Conservation (phyloP, 2,329 filamentous ascomycete species). For the Fusarium agapanthi region DNA sequence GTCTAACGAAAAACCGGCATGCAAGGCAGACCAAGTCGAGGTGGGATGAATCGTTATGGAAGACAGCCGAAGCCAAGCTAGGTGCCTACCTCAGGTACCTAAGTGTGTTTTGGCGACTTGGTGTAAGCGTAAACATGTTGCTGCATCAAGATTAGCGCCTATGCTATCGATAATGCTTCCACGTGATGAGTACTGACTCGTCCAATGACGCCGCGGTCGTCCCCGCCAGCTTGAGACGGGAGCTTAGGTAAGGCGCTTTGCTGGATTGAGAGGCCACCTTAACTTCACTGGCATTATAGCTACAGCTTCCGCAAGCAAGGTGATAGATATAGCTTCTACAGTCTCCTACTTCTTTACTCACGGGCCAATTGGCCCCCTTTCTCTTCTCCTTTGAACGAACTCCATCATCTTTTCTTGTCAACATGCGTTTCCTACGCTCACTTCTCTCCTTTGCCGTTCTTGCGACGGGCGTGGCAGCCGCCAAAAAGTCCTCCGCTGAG, state of each 20-base stretch:
- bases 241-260: constrained; percentile 37
- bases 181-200: constrained; percentile 16
- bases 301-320: constrained; percentile 18
- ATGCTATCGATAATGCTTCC: background rate
- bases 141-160: constrained; percentile 38
- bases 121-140: constrained; percentile 44
- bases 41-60: constrained; percentile 24
- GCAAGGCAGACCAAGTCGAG: constrained; percentile 13
- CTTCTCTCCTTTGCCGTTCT: constrained; percentile 72
- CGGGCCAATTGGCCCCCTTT: constrained; percentile 40
- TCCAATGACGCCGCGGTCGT: constrained; percentile 4
- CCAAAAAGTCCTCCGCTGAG: constrained; percentile 70
- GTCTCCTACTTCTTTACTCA: constrained; percentile 1
- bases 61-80: background rate
- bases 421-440: constrained; percentile 74
- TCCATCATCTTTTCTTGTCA: constrained; percentile 43
- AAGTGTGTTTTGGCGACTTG: constrained; percentile 42
- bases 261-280: constrained; percentile 47
- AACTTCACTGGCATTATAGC: constrained; percentile 43
- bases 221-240: background rate
- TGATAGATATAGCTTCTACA: constrained; percentile 19
- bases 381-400: background rate
- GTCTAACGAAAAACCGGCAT: constrained; percentile 8
- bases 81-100: background rate
- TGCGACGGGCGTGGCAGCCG: constrained; percentile 65